Percentiles rank a stretch among this genome's conserved stretches.
Evolutionary conservation across 352 stramenopile genomes (phyloP).

Genomic region (Phytopythium boreale): DNA sequence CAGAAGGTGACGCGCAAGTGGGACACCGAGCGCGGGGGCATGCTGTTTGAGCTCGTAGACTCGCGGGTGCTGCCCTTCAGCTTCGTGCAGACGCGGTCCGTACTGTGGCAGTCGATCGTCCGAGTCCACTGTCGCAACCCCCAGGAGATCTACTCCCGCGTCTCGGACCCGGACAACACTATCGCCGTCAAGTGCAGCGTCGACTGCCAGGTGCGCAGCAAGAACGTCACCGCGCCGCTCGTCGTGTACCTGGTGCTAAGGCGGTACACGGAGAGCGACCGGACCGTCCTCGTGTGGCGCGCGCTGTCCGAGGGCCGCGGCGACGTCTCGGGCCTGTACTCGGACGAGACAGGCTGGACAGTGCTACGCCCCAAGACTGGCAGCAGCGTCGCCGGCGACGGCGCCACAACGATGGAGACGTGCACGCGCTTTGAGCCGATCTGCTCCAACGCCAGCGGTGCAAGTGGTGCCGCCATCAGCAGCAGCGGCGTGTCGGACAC

Average conservation of each 20-base stretch:
- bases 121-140: slow-evolving; percentile 14
- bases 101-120: slow-evolving; percentile 15
- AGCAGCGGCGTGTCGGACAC: not conserved
- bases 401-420: slow-evolving; percentile 7
- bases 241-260: slow-evolving; percentile 16
- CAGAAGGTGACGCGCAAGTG: slow-evolving; percentile 11
- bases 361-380: slow-evolving; percentile 6
- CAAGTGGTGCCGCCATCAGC: not conserved
- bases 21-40: slow-evolving; percentile 9
- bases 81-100: slow-evolving; percentile 14
- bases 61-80: slow-evolving; percentile 14
- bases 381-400: slow-evolving; percentile 6
- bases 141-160: slow-evolving; percentile 14
- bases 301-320: slow-evolving; percentile 30
- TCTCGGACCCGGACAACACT: slow-evolving; percentile 18
- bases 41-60: slow-evolving; percentile 7
- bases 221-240: slow-evolving; percentile 7
- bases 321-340: slow-evolving; percentile 30
- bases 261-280: slow-evolving; percentile 32
- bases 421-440: slow-evolving; percentile 9
- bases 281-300: slow-evolving; percentile 50
- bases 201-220: slow-evolving; percentile 4
- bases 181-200: slow-evolving; percentile 25
- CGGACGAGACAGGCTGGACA: slow-evolving; percentile 50
- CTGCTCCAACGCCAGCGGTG: not conserved